Evolutionary conservation across 169 alveolate genomes (phyloP).

Genomic region (Blepharisma undulans): DNA sequence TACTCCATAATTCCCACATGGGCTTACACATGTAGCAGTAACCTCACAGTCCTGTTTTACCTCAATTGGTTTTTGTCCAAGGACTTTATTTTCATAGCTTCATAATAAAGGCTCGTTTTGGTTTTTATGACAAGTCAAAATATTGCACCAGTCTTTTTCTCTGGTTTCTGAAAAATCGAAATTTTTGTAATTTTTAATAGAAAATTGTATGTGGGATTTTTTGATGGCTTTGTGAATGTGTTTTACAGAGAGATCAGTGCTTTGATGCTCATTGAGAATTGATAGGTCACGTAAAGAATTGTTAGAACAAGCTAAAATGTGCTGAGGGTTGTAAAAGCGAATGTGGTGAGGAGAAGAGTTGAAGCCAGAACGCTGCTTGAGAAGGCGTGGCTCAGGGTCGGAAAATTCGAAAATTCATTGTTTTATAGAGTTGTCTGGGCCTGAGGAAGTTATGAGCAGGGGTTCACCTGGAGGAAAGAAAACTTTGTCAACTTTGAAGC

Average conservation of each 20-base stretch:
- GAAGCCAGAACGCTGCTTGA: conserved; percentile 72
- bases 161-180: conserved; percentile 69
- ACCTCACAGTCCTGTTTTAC: conserved; percentile 46
- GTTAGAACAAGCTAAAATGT: conserved; percentile 64
- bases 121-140: conserved; percentile 62
- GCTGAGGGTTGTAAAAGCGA: conserved; percentile 74
- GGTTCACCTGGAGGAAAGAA: conserved; percentile 73
- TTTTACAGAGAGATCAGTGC: conserved; percentile 65
- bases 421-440: conserved; percentile 75
- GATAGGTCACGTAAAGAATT: conserved; percentile 67
- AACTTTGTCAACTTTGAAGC: conserved; percentile 44
- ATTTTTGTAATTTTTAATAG: conserved; percentile 40
- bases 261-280: conserved; percentile 71
- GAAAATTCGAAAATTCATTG: conserved; percentile 77
- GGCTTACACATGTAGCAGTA: conserved; percentile 84
- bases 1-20: conserved; percentile 94
- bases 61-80: conserved; percentile 62
- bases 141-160: conserved; percentile 83
- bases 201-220: conserved; percentile 39
- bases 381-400: conserved; percentile 65
- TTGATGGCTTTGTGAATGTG: conserved; percentile 49
- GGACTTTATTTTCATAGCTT: conserved; percentile 66
- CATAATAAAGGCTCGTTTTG: conserved; percentile 63
- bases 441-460: conserved; percentile 59
- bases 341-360: conserved; percentile 59